These are phyloP conservation scores for Asterophora lycoperdoides DNA, from an alignment of 768 basidiomycete species.

Conservation along the genomic window DNA sequence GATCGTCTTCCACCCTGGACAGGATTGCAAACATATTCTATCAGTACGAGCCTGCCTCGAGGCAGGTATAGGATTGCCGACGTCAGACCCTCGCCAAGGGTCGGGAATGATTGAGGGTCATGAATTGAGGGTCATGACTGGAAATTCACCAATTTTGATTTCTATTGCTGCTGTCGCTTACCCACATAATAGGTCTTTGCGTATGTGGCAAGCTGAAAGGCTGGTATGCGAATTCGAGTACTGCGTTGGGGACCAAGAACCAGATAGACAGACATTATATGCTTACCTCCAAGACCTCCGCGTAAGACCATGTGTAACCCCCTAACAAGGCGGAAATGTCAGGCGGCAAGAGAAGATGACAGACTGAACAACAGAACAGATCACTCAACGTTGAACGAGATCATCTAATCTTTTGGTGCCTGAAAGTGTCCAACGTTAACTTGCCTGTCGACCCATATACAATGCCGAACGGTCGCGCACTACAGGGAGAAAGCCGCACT, in stretches of 20 bases:
- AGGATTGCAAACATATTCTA: not conserved
- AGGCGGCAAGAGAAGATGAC: not conserved
- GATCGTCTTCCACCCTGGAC: not conserved
- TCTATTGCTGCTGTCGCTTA: too few species aligned
- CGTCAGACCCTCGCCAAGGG: not conserved
- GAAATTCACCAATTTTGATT: too few species aligned
- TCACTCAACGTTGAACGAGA: not conserved
- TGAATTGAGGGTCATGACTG: not conserved
- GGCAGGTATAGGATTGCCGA: not conserved
- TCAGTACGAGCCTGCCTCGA: not conserved
- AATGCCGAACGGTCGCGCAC: too few species aligned
- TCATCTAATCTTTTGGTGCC: slow-evolving; percentile 1
- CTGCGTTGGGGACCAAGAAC: not conserved
- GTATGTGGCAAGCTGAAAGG: too few species aligned
- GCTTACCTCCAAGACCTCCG: not conserved
- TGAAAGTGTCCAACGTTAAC: not conserved
- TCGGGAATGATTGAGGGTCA: slow-evolving; percentile 6
- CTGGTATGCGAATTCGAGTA: not conserved
- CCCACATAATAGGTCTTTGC: too few species aligned
- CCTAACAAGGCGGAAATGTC: not conserved
- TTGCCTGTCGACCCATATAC: not conserved
- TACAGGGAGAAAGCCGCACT: too few species aligned
- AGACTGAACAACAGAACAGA: not conserved
- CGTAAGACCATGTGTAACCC: not conserved
- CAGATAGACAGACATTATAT: not conserved